phyloP scores from a whole-genome alignment of 1,284 basidiomycete genomes.

The Boletellus deceptivus region DNA sequence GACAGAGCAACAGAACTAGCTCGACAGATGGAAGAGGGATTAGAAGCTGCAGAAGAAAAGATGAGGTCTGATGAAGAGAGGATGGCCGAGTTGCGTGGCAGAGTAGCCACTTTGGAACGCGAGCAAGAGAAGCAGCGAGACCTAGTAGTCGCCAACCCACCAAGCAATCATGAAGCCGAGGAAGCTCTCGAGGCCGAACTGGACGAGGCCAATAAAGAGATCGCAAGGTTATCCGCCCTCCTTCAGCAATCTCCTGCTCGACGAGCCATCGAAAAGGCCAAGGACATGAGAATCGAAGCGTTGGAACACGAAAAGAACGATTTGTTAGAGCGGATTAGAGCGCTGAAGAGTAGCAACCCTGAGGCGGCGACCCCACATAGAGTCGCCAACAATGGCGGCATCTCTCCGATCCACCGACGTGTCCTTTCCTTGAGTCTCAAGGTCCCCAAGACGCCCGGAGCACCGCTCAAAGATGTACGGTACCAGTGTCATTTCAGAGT shows the following conservation, averaged over 20 bases:
- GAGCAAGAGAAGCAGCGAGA: constrained; percentile 50
- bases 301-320: constrained; percentile 77
- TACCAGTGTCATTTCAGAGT: background rate
- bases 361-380: constrained; percentile 58
- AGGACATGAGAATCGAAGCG: constrained; percentile 68
- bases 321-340: constrained; percentile 63
- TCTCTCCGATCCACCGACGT: constrained; percentile 71
- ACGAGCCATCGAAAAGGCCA: constrained; percentile 69
- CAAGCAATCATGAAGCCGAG: constrained; percentile 52
- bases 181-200: constrained; percentile 73
- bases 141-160: constrained; percentile 35
- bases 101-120: constrained; percentile 55
- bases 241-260: constrained; percentile 74
- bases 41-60: constrained; percentile 66
- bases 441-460: constrained; percentile 74
- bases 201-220: constrained; percentile 77
- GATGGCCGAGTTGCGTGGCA: constrained; percentile 50
- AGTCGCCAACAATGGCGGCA: constrained; percentile 49
- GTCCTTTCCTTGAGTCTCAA: constrained; percentile 64
- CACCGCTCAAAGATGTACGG: constrained; percentile 71
- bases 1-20: constrained; percentile 53
- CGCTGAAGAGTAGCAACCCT: constrained; percentile 48
- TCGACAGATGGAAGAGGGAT: constrained; percentile 67
- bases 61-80: constrained; percentile 60
- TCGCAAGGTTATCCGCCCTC: constrained; percentile 67